A percentile compares a stretch with the other conserved stretches of the same genome.
Conservation (phyloP, 2,329 filamentous ascomycete species). For the Sordariomycetes sp. region DNA sequence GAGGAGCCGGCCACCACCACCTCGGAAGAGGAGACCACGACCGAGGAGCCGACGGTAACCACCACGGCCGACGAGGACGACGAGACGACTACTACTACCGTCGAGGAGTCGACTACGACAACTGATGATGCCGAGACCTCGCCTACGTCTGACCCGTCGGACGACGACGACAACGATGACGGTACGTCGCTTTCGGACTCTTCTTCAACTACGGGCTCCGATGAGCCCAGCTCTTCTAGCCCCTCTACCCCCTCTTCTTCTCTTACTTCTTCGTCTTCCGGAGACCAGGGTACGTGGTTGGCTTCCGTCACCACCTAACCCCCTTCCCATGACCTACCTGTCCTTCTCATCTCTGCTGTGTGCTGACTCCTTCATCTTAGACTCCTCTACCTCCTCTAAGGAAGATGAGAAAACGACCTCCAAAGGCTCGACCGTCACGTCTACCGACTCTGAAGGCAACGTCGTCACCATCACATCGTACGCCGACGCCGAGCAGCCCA, state of each 20-base stretch:
- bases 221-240: slow-evolving; percentile 10
- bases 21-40: not conserved
- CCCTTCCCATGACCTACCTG: not conserved
- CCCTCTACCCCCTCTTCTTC: slow-evolving; percentile 18
- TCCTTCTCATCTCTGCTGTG: not conserved
- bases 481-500: slow-evolving; percentile 26
- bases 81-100: slow-evolving; percentile 5
- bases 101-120: not conserved
- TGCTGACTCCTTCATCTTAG: not conserved
- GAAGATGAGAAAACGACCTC: not conserved
- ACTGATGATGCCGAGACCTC: not conserved
- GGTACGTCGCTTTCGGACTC: slow-evolving; percentile 6
- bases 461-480: slow-evolving; percentile 35
- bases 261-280: slow-evolving; percentile 12
- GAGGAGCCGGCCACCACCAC: slow-evolving; percentile 4
- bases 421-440: slow-evolving; percentile 27
- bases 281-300: slow-evolving; percentile 1
- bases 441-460: slow-evolving; percentile 31
- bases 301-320: not conserved
- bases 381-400: not conserved
- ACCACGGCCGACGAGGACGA: slow-evolving; percentile 5
- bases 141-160: slow-evolving; percentile 6
- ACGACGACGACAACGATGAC: not conserved
- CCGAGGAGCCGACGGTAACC: not conserved
- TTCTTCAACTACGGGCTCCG: not conserved